phyloP scores from a whole-genome alignment of 140 eudicot species.

The Senecio squalidus region DNA sequence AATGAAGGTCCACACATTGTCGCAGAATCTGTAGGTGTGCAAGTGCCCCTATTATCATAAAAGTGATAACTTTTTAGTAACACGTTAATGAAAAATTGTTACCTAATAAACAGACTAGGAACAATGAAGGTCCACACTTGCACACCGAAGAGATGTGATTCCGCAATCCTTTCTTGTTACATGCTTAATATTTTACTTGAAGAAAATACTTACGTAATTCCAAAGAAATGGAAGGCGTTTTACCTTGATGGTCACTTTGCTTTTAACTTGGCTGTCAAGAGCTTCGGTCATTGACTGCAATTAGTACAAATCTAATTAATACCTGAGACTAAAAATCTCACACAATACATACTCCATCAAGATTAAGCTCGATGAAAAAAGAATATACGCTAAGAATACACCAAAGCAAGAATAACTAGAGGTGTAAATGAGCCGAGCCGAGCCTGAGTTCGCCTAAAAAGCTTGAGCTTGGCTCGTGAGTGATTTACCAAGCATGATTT shows the following conservation, averaged over 20 bases:
- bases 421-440: no score
- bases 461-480: no score
- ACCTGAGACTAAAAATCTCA: constrained; percentile 1
- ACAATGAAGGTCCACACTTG: no score
- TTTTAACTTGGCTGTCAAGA: constrained; percentile 68
- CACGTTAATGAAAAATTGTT: not conserved
- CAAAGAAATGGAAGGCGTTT: not conserved
- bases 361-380: not conserved
- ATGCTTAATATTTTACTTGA: no score
- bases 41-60: constrained; percentile 67
- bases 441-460: no score
- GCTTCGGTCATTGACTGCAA: constrained; percentile 92
- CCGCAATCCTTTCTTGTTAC: no score
- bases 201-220: not conserved
- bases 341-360: not conserved
- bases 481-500: no score
- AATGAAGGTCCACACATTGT: constrained; percentile 96
- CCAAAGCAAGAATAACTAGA: not conserved
- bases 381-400: not conserved
- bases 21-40: constrained; percentile 95
- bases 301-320: not conserved
- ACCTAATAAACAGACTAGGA: constrained; percentile 1
- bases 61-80: constrained; percentile 8
- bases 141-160: no score
- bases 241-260: constrained; percentile 79